Evolutionary conservation across 345 rosid species (phyloP), one percentile per base, ranked within the genome.

Genomic region (Sisymbrium altissimum): DNA sequence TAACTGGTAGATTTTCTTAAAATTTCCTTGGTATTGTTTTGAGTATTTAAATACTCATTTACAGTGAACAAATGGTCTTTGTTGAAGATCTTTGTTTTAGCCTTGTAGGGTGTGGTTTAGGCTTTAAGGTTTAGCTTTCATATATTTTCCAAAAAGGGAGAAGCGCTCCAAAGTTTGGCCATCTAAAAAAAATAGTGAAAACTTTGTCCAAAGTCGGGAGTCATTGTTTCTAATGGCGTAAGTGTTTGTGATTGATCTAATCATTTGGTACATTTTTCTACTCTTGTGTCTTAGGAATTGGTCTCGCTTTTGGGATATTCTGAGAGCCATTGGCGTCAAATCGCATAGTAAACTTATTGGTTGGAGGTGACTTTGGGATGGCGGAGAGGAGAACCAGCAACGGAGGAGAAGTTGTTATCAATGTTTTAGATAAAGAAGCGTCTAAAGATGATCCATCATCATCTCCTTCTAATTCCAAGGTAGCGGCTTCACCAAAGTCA

Each of bases 371-470:
- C 45, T 10, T 32, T 49, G 30, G 2, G 17, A 76, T 76, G 79
- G 66, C 79, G 35, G 59, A 69, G 44, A 76, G 40, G 53, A 63
- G 52, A 62, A 21, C 0, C 19, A 69, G 15, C 35, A 54, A 35
- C 7, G 59, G 60, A 76, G 66, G 54, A 8, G 79, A 69, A n/a
- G 52, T 76, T 63, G 59, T 76, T 33, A 76, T 76, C 50, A 55
- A 69, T 62, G 71, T 76, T 54, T 56, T 59, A 18, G 75, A 70
- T 6, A 69, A 54, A 70, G 66, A 69, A 61, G 56, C 1, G 11
- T 23, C 56, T 11, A 23, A 50, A 50, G 25, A 23, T 23, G 69
- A 6, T 17, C 0, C 57, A 61, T 3, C 11, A 33, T 4, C 56
- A 56, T 38, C 78, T 9, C 46, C 39, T 48, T 43, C 67, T 23